Base-by-base conservation (phyloP, 768 basidiomycete species). In the Collybia mongolica region DNA sequence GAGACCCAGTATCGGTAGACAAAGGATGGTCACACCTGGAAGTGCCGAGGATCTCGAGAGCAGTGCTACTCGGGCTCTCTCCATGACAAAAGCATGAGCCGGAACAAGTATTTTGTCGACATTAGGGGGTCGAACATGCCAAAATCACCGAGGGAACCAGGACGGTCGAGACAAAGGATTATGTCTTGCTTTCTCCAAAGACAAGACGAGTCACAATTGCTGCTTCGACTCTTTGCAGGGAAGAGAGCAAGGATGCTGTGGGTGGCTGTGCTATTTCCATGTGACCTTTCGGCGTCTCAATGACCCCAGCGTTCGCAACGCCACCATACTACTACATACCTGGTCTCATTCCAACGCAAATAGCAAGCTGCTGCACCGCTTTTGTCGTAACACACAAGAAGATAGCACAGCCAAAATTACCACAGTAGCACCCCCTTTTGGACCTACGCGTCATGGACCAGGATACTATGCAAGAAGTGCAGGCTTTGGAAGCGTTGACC, bases 401-500 rank as follows among this genome's bases (percentile, higher is more conserved):
- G 26, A 9, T 32, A 32, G 14, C 32, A 32, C 32, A 32, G 32
- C 32, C 32, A 32, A 32, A 32, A 32, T 5, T 11, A 32, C 14
- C 11, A 32, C 32, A 14, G 9, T 32, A 32, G 6, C 7, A 32
- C 32, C 32, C 11, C 32, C 32, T 5, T 32, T 14, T 32, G 45
- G 22, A 20, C 19, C 20, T 24, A 36, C 39, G 42, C 29, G 29
- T 12, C 29, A 17, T 44, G 43, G 43, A 23, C 23, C 43, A 44
- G 43, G 44, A 44, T 11, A 28, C 44, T 28, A 18, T n/a, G 44
- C 39, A 20, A 20, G 19, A 41, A 18, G 23, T 41, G 2, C 23
- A 41, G 14, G 36, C 79, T 23, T 76, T 91, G 48, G 84, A 88
- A 44, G 84, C 82, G 7, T 73, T 90, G 11, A 74, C 80, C 4